Evolutionary conservation across 1,284 basidiomycete species (phyloP).

Genomic region (Cutaneotrichosporon daszewskae): DNA sequence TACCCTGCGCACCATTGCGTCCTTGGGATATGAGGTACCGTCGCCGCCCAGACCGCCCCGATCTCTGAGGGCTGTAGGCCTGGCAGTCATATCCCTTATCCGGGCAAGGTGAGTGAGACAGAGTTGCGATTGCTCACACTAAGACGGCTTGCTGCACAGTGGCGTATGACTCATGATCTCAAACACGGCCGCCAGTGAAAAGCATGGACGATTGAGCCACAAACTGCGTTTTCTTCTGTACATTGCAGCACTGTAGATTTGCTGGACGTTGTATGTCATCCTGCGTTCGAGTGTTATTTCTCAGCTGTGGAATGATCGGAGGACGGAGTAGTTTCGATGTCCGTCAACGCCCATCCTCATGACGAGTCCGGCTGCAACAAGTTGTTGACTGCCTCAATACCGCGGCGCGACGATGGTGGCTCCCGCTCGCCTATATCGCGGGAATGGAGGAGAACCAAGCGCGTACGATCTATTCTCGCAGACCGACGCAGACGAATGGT

Average conservation of each 20-base stretch:
- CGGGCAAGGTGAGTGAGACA: conserved; percentile 58
- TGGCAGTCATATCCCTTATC: conserved; percentile 61
- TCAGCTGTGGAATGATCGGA: too few species aligned
- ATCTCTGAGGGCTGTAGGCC: conserved; percentile 58
- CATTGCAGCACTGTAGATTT: too few species aligned
- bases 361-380: too few species aligned
- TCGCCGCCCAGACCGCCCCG: conserved; percentile 46
- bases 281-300: too few species aligned
- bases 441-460: too few species aligned
- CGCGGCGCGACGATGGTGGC: too few species aligned
- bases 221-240: too few species aligned
- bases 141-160: conserved; percentile 4
- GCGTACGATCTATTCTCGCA: too few species aligned
- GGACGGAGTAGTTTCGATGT: too few species aligned
- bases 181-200: not conserved
- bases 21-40: conserved; percentile 61
- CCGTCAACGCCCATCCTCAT: not conserved
- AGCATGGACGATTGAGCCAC: not conserved
- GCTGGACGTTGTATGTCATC: too few species aligned
- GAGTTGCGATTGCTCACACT: not conserved
- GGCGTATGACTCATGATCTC: conserved; percentile 1
- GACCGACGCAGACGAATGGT: conserved; percentile 34
- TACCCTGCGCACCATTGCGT: conserved; percentile 69
- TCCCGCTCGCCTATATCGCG: too few species aligned
- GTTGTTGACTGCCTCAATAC: too few species aligned